These are phyloP conservation scores for Primulina tabacum DNA, from an alignment of 257 asterid species.

Conservation along the genomic window DNA sequence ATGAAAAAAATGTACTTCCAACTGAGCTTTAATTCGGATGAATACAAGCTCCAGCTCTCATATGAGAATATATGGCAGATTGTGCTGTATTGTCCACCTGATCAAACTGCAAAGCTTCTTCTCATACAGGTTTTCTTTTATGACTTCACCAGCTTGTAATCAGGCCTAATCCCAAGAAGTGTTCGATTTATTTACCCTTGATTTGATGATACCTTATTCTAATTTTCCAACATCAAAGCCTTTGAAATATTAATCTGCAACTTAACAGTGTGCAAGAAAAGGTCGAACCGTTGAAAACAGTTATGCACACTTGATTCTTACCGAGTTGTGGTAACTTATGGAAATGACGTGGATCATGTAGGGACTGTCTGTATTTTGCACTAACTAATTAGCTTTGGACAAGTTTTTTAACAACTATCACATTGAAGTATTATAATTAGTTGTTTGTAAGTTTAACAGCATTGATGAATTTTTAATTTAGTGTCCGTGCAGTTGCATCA, in stretches of 20 bases:
- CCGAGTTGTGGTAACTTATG: background rate
- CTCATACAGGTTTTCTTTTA: conserved; percentile 66
- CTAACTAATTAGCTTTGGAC: background rate
- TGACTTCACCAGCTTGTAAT: background rate
- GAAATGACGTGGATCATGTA: background rate
- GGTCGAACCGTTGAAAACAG: background rate
- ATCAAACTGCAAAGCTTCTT: conserved; percentile 36
- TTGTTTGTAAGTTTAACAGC: background rate
- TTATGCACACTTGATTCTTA: background rate
- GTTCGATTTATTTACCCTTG: background rate
- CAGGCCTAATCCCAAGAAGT: background rate
- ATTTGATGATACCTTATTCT: background rate
- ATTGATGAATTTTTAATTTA: background rate
- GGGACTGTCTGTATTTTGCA: background rate
- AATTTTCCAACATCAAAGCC: background rate
- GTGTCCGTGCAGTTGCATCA: background rate
- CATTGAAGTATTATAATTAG: background rate
- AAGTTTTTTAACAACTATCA: background rate
- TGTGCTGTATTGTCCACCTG: conserved; percentile 37
- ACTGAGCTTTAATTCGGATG: conserved; percentile 26
- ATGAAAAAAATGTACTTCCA: conserved; percentile 50
- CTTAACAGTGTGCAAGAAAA: background rate
- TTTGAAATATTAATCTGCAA: too few species aligned
- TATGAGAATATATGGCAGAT: conserved; percentile 73
- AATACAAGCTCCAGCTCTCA: conserved; percentile 72